Base-by-base conservation (phyloP, 345 rosid genomes). In the Eucalyptus globulus region DNA sequence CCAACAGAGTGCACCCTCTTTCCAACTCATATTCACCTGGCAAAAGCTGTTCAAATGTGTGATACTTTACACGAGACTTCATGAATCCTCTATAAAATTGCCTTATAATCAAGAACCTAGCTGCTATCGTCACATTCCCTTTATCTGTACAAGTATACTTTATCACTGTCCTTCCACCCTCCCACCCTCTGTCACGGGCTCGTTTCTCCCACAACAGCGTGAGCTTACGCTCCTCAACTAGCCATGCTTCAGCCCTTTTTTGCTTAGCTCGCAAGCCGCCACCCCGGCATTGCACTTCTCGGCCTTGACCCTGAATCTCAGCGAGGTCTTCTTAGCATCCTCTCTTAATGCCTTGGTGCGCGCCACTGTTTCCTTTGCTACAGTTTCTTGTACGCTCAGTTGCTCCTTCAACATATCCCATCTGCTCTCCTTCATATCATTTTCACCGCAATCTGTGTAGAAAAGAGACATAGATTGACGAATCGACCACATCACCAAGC, bases 261-360 rank as follows among this genome's bases (percentile, higher is more conserved):
- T 92, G 87, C 91, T 92, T 87, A 27, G 92, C 85, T 93, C 95
- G 65, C 94, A 94, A 86, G 89, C 80, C 31, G 85, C 91, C 34
- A 90, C 89, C 56, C 91, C 90, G 2, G 89, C 90, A 86, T 43
- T 91, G 89, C 94, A 94, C 85, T 92, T 94, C 86, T 91, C 91
- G 56, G 93, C 94, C 88, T 94, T 94, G 11, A 29, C 89, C 76
- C 91, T 90, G 90, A 89, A 92, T 56, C 90, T 94, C 51, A 86
- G 65, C 16, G 90, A 91, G 37, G 86, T 24, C 65, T 40, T 40
- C 88, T 87, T 87, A 22, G n/a, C 49, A 47, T 44, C 31, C 67
- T 21, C 72, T 56, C 11, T 40, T 11, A n/a, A 60, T 87, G 50
- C 69, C n/a, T 87, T 65, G 21, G 69, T 87, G n/a, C 50, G 37